phyloP scores from a whole-genome alignment of 148 eudicot genomes.

The Polygonum aviculare region DNA sequence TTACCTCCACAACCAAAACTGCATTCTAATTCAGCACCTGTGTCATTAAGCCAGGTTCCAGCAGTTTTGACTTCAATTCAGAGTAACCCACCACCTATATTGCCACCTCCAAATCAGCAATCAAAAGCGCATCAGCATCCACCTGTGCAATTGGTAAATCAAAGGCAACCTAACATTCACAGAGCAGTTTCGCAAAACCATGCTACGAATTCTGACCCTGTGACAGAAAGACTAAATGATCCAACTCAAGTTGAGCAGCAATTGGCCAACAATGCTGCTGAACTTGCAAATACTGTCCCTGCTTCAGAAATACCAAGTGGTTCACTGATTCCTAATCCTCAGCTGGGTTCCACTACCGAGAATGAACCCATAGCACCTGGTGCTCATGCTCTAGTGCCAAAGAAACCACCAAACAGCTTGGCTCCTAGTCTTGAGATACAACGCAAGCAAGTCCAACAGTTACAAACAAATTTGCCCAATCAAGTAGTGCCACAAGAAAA shows the following conservation, averaged over 20 bases:
- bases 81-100: constrained; percentile 22
- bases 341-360: constrained; percentile 27
- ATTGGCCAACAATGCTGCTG: constrained; percentile 24
- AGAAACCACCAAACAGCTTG: constrained; percentile 29
- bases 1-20: constrained; percentile 31
- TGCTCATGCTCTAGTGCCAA: constrained; percentile 32
- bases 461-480: constrained; percentile 25
- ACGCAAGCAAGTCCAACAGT: constrained; percentile 35
- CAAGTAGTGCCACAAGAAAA: constrained; percentile 19
- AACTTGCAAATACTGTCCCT: constrained; percentile 16
- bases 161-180: constrained; percentile 32
- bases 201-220: constrained; percentile 32
- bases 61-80: constrained; percentile 32
- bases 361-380: constrained; percentile 31
- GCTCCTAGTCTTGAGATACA: constrained; percentile 27
- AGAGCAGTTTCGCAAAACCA: constrained; percentile 36
- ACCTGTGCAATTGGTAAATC: constrained; percentile 37
- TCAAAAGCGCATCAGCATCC: constrained; percentile 27
- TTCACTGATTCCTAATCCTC: constrained; percentile 23
- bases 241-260: constrained; percentile 26
- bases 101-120: constrained; percentile 40
- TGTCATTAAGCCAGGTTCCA: constrained; percentile 25
- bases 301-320: constrained; percentile 31
- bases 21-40: constrained; percentile 26
- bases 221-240: constrained; percentile 35